Base-by-base conservation (phyloP, 139 green algal genomes). In the Limnomonas spitsbergensis region DNA sequence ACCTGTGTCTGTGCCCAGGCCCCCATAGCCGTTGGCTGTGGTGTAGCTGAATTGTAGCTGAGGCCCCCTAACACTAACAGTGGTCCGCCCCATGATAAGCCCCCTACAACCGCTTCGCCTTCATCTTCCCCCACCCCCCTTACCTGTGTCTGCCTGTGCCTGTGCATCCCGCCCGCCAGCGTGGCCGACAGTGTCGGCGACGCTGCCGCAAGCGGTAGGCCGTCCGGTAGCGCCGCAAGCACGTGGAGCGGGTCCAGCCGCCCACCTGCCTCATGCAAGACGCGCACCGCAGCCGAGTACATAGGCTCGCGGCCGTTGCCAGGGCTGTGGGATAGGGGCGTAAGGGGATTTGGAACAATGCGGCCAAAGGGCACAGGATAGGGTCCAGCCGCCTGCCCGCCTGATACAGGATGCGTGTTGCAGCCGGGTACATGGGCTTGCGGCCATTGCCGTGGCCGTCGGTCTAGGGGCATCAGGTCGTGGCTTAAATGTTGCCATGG, bases 191-290 rank as follows among this genome's bases (percentile, higher is more conserved):
- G 56, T 29, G 87, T 85, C 24, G 70, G 68, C 0, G 81, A 66
- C 0, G 87, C 92, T 24, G 88, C 39, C n/a, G 82, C 70, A 73
- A 96, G 82, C 6, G 90, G 87, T 89, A 94, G 93, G 56, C 76
- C 77, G 40, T 86, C 80, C 1, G 82, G 75, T 73, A 95, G 83
- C 0, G 52, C 71, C 4, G 29, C 24, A 69, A 76, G 6, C 47
- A 95, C 83, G 42, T 86, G 69, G 39, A 87, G 42, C 14, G 91
- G 84, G 61, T 93, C 83, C 37, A 95, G 80, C n/a, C 82, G 38
- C 3, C 78, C 74, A 2, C 84, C 85, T 38, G 86, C 81, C 9
- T 85, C 86, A 54, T 85, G 80, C 37, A 90, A 81, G 75, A 84
- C 89, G 47, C 91, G 84, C 36, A 83, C 78, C 0, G 79, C 82